Percentiles rank a stretch among this genome's conserved stretches.
These are phyloP conservation scores for Phialocephala subalpina DNA, from an alignment of 2,329 filamentous ascomycete genomes.

Conservation along the genomic window DNA sequence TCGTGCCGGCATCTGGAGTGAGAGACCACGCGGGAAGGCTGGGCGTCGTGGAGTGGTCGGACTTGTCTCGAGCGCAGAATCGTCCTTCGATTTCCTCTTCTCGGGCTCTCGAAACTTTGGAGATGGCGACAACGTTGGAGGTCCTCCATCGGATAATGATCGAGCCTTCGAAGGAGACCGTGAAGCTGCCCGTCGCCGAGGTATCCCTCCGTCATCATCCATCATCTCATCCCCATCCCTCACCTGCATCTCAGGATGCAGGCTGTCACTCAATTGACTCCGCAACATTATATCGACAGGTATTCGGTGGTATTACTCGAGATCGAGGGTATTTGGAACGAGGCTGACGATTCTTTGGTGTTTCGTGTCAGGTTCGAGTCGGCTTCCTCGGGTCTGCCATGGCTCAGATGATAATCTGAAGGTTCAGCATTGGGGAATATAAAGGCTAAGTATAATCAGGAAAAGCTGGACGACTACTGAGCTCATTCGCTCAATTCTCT, in stretches of 20 bases:
- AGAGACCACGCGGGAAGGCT: constrained; percentile 68
- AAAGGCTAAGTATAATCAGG: background rate
- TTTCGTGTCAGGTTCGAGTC: constrained; percentile 4
- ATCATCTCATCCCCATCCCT: constrained; percentile 19
- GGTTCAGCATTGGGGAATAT: background rate
- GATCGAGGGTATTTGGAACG: constrained; percentile 10
- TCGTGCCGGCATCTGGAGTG: constrained; percentile 72
- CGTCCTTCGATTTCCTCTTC: constrained; percentile 43
- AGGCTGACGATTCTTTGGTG: constrained; percentile 20
- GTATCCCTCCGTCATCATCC: constrained; percentile 16
- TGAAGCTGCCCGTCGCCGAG: constrained; percentile 27
- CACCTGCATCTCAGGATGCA: constrained; percentile 19
- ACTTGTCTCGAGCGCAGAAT: constrained; percentile 45
- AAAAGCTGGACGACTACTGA: background rate
- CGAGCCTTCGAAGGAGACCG: constrained; percentile 44
- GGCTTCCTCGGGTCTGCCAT: background rate
- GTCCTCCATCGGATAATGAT: constrained; percentile 42
- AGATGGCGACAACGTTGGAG: constrained; percentile 43
- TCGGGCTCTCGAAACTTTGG: constrained; percentile 45
- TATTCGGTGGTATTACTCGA: constrained; percentile 9
- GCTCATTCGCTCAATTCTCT: background rate
- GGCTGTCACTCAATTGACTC: constrained; percentile 33
- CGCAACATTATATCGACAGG: constrained; percentile 31
- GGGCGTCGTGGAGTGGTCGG: constrained; percentile 79
- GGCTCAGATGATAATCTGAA: background rate